phyloP scores from a whole-genome alignment of 768 basidiomycete genomes.

The Auricularia cornea region DNA sequence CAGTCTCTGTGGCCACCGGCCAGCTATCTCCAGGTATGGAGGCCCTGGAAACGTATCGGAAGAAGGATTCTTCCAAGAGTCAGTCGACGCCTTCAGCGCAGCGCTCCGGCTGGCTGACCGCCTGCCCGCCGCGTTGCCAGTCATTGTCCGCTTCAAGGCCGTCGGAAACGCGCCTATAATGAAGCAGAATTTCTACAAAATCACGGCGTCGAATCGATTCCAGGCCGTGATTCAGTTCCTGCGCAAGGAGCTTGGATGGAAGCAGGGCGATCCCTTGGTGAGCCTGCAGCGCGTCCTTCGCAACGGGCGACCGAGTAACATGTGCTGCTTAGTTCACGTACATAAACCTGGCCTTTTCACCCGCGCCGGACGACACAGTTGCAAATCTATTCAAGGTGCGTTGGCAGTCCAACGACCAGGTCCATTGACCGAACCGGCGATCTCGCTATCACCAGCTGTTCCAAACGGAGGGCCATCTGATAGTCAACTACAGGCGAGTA shows the following conservation, averaged over 20 bases:
- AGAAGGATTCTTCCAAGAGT: slow-evolving; percentile 79
- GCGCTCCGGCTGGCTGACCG: no score
- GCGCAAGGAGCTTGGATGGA: slow-evolving; percentile 82
- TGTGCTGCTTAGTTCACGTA: slow-evolving; percentile 27
- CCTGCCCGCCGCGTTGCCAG: slow-evolving; percentile 38
- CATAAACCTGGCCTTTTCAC: slow-evolving; percentile 73
- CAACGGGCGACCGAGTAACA: not conserved
- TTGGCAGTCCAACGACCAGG: no score
- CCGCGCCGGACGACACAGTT: slow-evolving; percentile 76
- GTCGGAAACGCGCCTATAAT: slow-evolving; percentile 97
- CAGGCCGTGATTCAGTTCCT: slow-evolving; percentile 93
- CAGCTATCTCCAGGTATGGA: slow-evolving; percentile 34
- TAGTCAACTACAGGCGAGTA: slow-evolving; percentile 84
- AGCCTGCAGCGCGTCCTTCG: slow-evolving; percentile 16
- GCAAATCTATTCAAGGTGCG: slow-evolving; percentile 66
- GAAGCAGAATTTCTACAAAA: slow-evolving; percentile 98
- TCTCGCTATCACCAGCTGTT: slow-evolving; percentile 50
- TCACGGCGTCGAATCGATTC: slow-evolving; percentile 88
- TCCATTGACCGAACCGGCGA: no score
- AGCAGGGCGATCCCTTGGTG: slow-evolving; percentile 77
- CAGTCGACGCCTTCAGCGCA: no score
- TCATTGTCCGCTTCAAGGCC: slow-evolving; percentile 94
- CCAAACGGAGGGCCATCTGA: slow-evolving; percentile 79
- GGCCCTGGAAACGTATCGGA: slow-evolving; percentile 80
- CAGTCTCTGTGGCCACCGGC: not conserved